Conservation (phyloP, 257 asterid species). For the Marsdenia floribunda region DNA sequence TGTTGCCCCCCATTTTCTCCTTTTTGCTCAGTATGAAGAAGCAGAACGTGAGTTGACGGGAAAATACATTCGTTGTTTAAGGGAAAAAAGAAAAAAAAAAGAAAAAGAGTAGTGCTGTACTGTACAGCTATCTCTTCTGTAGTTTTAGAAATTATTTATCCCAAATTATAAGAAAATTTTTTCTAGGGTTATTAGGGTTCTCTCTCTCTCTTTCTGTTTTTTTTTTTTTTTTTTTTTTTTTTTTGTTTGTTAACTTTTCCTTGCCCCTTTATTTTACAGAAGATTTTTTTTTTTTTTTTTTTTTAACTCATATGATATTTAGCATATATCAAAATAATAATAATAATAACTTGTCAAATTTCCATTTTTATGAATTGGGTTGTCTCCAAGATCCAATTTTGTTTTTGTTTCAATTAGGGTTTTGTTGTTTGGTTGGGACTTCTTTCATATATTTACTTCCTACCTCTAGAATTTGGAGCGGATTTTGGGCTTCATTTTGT, state of each 20-base stretch:
- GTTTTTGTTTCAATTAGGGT: conserved; percentile 7
- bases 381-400: not conserved
- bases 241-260: too few species aligned
- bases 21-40: not conserved
- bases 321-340: not conserved
- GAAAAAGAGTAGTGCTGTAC: not conserved
- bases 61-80: not conserved
- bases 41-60: not conserved
- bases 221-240: not conserved
- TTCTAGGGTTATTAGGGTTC: conserved; percentile 4
- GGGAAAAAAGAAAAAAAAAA: not conserved
- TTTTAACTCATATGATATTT: not conserved
- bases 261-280: not conserved
- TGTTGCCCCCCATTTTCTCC: not conserved
- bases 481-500: not conserved
- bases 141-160: not conserved
- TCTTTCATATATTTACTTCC: not conserved
- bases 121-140: conserved; percentile 1
- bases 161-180: not conserved
- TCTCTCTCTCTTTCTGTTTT: not conserved
- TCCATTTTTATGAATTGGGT: not conserved
- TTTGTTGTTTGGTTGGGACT: not conserved
- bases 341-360: not conserved
- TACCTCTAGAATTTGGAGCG: not conserved
- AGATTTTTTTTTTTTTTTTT: too few species aligned